phyloP scores from a whole-genome alignment of 2,329 filamentous ascomycete genomes.

The Xylaria polymorpha region DNA sequence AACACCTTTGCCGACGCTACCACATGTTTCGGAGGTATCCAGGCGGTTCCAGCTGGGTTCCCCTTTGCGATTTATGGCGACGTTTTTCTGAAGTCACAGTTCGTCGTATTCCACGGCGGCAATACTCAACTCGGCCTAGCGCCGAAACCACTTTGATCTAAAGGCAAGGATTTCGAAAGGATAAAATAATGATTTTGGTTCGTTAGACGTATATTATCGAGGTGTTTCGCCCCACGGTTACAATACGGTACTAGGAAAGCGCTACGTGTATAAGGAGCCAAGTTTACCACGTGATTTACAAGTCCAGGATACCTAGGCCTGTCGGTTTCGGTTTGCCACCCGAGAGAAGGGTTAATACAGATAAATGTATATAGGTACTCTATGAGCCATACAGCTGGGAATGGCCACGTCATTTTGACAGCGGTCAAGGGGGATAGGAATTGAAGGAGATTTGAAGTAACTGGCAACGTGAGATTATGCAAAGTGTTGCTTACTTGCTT shows the following conservation, averaged over 20 bases:
- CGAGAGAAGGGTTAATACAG: neutral
- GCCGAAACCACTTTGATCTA: conserved; percentile 47
- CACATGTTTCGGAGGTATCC: conserved; percentile 74
- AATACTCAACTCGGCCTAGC: conserved; percentile 62
- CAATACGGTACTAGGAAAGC: neutral
- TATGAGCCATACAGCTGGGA: neutral
- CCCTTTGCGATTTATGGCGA: conserved; percentile 75
- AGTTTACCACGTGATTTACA: conserved; percentile 10
- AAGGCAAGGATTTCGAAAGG: neutral
- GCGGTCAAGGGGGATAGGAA: neutral
- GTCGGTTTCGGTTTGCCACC: neutral
- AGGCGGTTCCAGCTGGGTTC: conserved; percentile 64
- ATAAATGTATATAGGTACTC: conserved; percentile 6
- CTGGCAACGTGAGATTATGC: neutral
- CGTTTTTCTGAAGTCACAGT: conserved; percentile 76
- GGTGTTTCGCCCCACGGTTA: neutral
- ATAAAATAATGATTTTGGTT: conserved; percentile 16
- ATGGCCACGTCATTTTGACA: neutral
- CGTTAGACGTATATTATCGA: neutral
- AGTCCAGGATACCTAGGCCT: conserved; percentile 19
- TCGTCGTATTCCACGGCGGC: conserved; percentile 70
- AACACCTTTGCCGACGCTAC: conserved; percentile 63
- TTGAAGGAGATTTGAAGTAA: neutral
- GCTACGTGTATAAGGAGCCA: neutral
- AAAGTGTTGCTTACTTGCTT: neutral